phyloP scores from a whole-genome alignment of 2,329 filamentous ascomycete species.

The Rhytidhysteron rufulum region DNA sequence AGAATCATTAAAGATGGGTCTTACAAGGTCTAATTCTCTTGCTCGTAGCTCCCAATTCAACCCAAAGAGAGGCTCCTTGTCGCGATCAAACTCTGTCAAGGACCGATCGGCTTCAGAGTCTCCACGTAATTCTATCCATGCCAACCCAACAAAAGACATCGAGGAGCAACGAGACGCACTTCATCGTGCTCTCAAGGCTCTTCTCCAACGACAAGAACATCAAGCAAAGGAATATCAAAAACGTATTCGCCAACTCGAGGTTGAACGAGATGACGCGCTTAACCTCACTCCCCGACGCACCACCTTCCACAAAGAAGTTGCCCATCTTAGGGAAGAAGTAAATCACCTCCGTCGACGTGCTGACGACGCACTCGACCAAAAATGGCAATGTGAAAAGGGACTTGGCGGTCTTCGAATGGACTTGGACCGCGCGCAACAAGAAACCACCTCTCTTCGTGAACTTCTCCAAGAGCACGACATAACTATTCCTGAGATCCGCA shows the following conservation, averaged over 20 bases:
- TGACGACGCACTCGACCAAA: slow-evolving; percentile 90
- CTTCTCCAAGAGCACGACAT: slow-evolving; percentile 83
- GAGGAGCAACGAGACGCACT: slow-evolving; percentile 91
- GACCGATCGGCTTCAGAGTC: slow-evolving; percentile 40
- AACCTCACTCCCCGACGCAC: slow-evolving; percentile 66
- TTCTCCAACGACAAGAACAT: slow-evolving; percentile 80
- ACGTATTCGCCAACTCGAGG: slow-evolving; percentile 70
- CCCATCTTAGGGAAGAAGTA: slow-evolving; percentile 76
- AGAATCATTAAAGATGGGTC: slow-evolving; percentile 39
- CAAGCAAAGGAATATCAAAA: slow-evolving; percentile 82
- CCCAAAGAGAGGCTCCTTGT: slow-evolving; percentile 46
- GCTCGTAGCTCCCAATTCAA: slow-evolving; percentile 51
- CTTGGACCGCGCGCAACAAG: slow-evolving; percentile 88
- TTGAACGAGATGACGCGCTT: slow-evolving; percentile 71
- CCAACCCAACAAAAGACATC: slow-evolving; percentile 73
- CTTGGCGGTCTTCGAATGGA: slow-evolving; percentile 90
- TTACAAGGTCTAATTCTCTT: slow-evolving; percentile 65
- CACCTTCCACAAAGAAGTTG: slow-evolving; percentile 81
- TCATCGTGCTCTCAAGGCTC: slow-evolving; percentile 77
- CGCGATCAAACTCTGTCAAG: slow-evolving; percentile 45
- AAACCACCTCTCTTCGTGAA: slow-evolving; percentile 76
- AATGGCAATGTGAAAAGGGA: slow-evolving; percentile 93
- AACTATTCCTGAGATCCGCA: slow-evolving; percentile 59
- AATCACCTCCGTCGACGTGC: slow-evolving; percentile 78
- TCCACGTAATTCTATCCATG: slow-evolving; percentile 52